Percentiles rank a stretch among this genome's conserved stretches.
These are phyloP conservation scores for Linderniella brevidens DNA, from an alignment of 257 asterid species.

Conservation along the genomic window DNA sequence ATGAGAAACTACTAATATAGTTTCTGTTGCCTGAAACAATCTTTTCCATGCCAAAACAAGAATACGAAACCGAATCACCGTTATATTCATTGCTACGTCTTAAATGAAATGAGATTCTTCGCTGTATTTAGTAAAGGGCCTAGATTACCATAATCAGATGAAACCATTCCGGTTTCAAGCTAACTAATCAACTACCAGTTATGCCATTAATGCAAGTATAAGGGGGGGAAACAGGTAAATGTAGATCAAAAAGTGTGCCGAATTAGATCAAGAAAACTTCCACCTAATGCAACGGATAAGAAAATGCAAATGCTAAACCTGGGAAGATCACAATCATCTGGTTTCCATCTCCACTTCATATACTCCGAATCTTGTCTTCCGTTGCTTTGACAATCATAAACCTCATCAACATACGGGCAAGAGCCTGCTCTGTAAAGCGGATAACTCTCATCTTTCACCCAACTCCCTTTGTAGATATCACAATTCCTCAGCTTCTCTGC, in stretches of 20 bases:
- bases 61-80: no score
- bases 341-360: constrained; percentile 84
- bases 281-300: background rate
- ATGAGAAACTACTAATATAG: background rate
- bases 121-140: background rate
- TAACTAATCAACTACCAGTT: no score
- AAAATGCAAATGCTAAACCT: constrained; percentile 24
- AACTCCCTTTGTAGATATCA: constrained; percentile 52
- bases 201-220: no score
- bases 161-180: background rate
- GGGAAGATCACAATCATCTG: constrained; percentile 78
- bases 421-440: constrained; percentile 61
- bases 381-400: constrained; percentile 64
- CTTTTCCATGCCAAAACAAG: background rate
- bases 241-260: background rate
- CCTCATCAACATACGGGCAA: constrained; percentile 90
- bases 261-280: background rate
- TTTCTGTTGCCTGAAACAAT: background rate
- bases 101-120: no score
- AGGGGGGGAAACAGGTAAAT: background rate
- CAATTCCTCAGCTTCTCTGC: constrained; percentile 28
- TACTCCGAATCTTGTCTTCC: constrained; percentile 81
- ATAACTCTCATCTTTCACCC: constrained; percentile 73
- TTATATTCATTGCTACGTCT: no score
- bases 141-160: background rate